Conservation (phyloP, 495 filamentous ascomycete species). For the Talaromyces borbonicus region DNA sequence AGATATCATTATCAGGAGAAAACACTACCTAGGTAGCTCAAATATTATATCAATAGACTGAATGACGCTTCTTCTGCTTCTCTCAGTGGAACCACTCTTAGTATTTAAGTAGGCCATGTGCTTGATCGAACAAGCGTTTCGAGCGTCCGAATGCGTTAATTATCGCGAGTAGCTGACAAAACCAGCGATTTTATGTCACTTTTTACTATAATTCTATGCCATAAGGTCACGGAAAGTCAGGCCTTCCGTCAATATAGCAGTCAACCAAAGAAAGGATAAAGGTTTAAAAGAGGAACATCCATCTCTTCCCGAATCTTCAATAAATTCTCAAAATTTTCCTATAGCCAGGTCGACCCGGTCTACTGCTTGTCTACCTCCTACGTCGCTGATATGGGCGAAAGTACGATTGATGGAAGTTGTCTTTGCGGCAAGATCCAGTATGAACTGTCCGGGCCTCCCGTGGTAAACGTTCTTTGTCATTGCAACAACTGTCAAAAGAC, state of each 20-base stretch:
- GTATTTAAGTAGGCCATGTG: no score
- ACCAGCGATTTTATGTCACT: background rate
- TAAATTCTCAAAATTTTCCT: background rate
- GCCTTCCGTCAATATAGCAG: no score
- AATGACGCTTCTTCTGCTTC: no score
- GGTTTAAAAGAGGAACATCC: background rate
- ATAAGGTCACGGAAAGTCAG: background rate
- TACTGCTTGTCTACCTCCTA: background rate
- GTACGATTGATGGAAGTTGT: slow-evolving; percentile 9
- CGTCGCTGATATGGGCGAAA: background rate
- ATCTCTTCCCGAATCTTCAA: background rate
- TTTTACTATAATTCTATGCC: background rate
- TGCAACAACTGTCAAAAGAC: slow-evolving; percentile 12
- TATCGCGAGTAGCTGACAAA: background rate
- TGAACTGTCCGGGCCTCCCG: slow-evolving; percentile 7
- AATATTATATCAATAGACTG: no score
- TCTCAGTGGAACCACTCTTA: no score
- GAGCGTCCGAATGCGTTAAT: background rate
- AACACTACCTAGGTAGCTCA: no score
- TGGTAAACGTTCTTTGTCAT: slow-evolving; percentile 10
- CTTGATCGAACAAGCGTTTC: no score
- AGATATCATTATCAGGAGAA: no score
- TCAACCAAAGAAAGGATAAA: no score
- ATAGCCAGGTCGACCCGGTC: no score
- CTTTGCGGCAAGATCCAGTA: slow-evolving; percentile 13